Evolutionary conservation across 305 asterid species (phyloP).

Genomic region (Solanum hybrid): DNA sequence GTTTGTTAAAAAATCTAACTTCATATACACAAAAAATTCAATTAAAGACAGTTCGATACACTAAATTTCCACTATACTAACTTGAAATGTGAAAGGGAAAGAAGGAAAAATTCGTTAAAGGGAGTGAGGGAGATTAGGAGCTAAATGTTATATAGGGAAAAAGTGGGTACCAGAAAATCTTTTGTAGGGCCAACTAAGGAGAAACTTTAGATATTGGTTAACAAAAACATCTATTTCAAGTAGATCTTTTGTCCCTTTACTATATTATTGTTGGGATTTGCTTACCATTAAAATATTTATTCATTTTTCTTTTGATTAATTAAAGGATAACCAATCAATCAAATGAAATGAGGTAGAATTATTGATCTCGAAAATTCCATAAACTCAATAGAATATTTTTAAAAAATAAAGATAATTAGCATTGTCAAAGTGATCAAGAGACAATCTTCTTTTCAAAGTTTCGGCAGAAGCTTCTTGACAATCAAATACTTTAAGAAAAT

Average conservation of each 20-base stretch:
- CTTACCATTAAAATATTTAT: neutral
- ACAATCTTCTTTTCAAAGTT: neutral
- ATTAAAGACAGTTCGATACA: neutral
- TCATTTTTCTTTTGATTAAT: neutral
- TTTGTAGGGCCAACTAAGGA: conserved; percentile 40
- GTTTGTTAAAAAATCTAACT: neutral
- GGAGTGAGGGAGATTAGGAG: neutral
- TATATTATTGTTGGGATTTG: neutral
- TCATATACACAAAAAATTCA: neutral
- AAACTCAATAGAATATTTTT: neutral
- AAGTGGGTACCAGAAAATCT: conserved; percentile 25
- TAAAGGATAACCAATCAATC: neutral
- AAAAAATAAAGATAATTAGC: neutral
- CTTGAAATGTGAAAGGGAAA: neutral
- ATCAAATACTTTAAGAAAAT: neutral
- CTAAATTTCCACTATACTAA: neutral
- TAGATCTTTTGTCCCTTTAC: neutral
- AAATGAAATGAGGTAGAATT: neutral
- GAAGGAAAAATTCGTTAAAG: conserved; percentile 12
- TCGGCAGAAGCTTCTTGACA: neutral
- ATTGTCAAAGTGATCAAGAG: neutral
- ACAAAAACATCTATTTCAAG: neutral
- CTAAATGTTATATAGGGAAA: conserved; percentile 17
- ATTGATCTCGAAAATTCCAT: neutral
- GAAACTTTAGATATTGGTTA: conserved; percentile 22